Evolutionary conservation across 108 stramenopile genomes (phyloP), one percentile per base, ranked within the genome.

Genomic region (Fistulifera solaris): DNA sequence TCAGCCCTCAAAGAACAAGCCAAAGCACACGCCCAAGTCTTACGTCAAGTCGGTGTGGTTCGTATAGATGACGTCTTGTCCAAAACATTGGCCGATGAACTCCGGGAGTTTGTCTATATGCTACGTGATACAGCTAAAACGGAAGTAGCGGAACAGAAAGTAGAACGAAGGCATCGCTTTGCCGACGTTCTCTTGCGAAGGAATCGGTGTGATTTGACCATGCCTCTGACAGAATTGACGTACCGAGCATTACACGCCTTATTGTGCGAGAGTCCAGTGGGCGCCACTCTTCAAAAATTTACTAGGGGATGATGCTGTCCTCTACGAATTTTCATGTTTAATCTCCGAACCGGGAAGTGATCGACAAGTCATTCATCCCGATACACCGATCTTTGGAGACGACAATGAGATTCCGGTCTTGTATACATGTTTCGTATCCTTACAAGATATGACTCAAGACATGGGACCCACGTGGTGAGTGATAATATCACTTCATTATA

Each of bases 281-380:
- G 78, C 15, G 25, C 54, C 7, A 78, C 69, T 7, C 61, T 82
- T 3, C 43, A 58, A n/a, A 68, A 56, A 11, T 49, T n/a, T 81
- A 2, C 66, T 85, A 15, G 77, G 74, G 3, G 56, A 71, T 14
- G 66, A 65, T 12, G 80, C 85, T 18, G 62, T 74, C 18, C 46
- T 91, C 13, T 70, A 85, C 56, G 89, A 91, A 65, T 63, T 81
- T 13, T 68, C 68, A 1, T 80, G 79, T 58, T 57, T 91, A 10
- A 81, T 85, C 26, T 73, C 73, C 39, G 89, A 91, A 47, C 73
- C 67, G 0, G 85, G 85, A 3, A 77, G 75, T 58, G 70, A 87
- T 46, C 72, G 89, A 13, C 89, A 91, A 49, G 83, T 85, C 17
- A 57, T 83, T 26, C 89, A 91, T 71, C 89, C 85, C 23, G 89